Evolutionary conservation across 2,329 filamentous ascomycete genomes (phyloP).

Genomic region (Plenodomus biglobosus): DNA sequence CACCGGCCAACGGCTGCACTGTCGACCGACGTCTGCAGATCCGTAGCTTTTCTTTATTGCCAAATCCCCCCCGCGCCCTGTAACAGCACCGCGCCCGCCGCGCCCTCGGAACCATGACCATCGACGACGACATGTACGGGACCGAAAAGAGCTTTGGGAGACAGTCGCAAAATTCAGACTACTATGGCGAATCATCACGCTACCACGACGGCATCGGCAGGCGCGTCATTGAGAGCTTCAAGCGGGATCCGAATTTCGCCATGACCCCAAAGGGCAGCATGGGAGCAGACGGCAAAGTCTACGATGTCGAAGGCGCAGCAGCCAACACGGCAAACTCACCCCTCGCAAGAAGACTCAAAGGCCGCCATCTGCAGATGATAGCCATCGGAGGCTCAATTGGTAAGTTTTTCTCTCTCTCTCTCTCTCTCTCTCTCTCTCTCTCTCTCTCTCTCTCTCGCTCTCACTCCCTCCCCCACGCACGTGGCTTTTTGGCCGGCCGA

Average conservation of each 20-base stretch:
- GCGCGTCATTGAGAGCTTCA: slow-evolving; percentile 50
- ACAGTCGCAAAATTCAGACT: slow-evolving; percentile 37
- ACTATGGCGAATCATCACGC: slow-evolving; percentile 43
- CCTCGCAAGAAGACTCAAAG: slow-evolving; percentile 62
- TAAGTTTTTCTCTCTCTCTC: slow-evolving; percentile 23
- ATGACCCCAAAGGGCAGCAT: slow-evolving; percentile 51
- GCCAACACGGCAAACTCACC: slow-evolving; percentile 69
- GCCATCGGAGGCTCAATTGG: slow-evolving; percentile 87
- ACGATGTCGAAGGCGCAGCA: slow-evolving; percentile 64
- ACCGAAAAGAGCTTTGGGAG: slow-evolving; percentile 45
- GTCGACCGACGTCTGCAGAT: slow-evolving; percentile 24
- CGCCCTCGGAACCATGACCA: slow-evolving; percentile 23
- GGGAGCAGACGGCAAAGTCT: slow-evolving; percentile 57
- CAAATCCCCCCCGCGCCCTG: slow-evolving; percentile 3
- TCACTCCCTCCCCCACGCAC: no score
- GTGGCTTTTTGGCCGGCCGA: slow-evolving; percentile 3
- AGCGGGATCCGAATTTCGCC: slow-evolving; percentile 45
- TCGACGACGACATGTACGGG: slow-evolving; percentile 42
- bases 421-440: no score
- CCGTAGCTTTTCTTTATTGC: slow-evolving; percentile 8
- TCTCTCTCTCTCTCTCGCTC: no score
- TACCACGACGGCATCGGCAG: slow-evolving; percentile 37
- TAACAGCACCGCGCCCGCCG: slow-evolving; percentile 1
- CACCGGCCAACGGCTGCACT: slow-evolving; percentile 8
- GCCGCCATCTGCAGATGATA: slow-evolving; percentile 87